These are phyloP conservation scores for Populus hybrid DNA, from an alignment of 441 rosid genomes.

Conservation along the genomic window DNA sequence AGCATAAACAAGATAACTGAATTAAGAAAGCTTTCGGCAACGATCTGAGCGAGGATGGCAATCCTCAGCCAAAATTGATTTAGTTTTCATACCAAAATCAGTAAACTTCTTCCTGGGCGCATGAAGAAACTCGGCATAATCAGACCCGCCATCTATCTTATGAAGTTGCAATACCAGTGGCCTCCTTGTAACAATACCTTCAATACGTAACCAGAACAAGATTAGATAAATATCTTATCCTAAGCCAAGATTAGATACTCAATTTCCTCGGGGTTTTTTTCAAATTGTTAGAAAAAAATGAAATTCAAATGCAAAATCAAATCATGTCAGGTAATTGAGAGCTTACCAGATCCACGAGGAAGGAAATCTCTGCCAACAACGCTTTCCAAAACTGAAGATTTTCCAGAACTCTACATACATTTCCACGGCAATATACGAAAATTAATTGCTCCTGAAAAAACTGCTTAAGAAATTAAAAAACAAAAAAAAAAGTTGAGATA, in stretches of 20 bases:
- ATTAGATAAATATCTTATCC: not conserved
- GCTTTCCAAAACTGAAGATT: conserved; percentile 95
- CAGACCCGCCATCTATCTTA: conserved; percentile 72
- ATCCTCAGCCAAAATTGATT: not conserved
- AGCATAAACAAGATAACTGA: conserved; percentile 3
- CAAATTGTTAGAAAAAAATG: not conserved
- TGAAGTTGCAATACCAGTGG: conserved; percentile 98
- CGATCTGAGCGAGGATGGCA: not conserved
- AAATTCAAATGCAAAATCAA: not conserved
- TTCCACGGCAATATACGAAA: not conserved
- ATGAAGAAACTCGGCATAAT: conserved; percentile 97
- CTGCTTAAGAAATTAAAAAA: not conserved
- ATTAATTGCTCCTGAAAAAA: not conserved
- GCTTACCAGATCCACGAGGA: conserved; percentile 97
- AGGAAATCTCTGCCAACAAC: conserved; percentile 95
- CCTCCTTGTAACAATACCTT: conserved; percentile 92
- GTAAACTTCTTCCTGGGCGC: conserved; percentile 66
- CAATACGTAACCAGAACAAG: not conserved
- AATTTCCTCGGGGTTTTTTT: not conserved
- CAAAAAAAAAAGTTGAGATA: not conserved
- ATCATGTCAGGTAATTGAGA: not conserved
- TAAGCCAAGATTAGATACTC: not conserved
- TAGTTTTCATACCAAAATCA: conserved; percentile 67
- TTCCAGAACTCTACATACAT: conserved; percentile 75
- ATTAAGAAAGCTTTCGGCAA: not conserved